Conservation (phyloP, 768 basidiomycete genomes). For the Suillus subalutaceus region DNA sequence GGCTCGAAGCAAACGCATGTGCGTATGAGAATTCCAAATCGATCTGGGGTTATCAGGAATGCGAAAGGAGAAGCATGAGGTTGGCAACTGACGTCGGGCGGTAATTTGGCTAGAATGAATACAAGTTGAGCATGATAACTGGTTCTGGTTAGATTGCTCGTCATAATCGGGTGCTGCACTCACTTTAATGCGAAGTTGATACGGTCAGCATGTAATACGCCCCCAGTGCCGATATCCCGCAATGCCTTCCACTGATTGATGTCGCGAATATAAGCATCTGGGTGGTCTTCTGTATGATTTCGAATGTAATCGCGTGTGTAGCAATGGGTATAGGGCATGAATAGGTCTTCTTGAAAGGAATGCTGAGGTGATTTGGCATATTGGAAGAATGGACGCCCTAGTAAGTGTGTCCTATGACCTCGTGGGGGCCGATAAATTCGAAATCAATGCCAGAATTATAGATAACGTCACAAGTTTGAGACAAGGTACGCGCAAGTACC, state of each 20-base stretch:
- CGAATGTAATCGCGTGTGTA: constrained; percentile 66
- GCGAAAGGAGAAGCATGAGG: constrained; percentile 18
- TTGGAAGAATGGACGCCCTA: background rate
- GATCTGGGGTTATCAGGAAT: constrained; percentile 48
- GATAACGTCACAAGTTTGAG: background rate
- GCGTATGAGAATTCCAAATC: constrained; percentile 73
- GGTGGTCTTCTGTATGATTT: constrained; percentile 71
- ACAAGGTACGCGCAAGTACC: no score
- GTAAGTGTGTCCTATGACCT: background rate
- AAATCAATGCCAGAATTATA: background rate
- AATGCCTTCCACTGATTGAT: constrained; percentile 70
- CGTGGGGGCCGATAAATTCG: background rate
- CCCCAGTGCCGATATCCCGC: constrained; percentile 55
- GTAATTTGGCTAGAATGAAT: constrained; percentile 83
- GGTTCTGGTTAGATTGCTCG: constrained; percentile 13
- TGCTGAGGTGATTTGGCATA: constrained; percentile 74
- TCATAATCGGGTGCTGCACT: constrained; percentile 29
- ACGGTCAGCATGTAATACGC: constrained; percentile 57
- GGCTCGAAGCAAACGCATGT: constrained; percentile 57
- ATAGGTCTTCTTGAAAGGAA: constrained; percentile 77
- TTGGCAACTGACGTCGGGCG: constrained; percentile 59
- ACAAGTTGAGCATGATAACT: constrained; percentile 94
- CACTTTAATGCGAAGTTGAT: constrained; percentile 60
- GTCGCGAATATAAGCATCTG: constrained; percentile 83
- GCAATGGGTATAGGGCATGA: constrained; percentile 54